Conservation (phyloP, 1,139 yeast species). For the Yamadazyma spencermartinsiae region DNA sequence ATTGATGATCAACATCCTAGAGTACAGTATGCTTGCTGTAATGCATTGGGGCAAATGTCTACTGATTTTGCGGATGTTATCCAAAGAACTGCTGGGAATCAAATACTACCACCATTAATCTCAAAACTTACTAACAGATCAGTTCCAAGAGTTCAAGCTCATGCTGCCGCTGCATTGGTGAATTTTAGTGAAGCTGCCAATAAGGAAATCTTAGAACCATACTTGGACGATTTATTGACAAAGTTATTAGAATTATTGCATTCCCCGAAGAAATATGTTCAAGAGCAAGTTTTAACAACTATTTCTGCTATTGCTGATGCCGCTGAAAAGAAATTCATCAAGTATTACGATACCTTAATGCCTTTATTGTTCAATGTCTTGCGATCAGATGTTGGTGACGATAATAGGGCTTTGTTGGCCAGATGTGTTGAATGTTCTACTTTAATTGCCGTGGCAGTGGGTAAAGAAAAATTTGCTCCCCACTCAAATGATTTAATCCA, state of each 20-base stretch:
- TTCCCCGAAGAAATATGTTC: slow-evolving; percentile 89
- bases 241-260: slow-evolving; percentile 74
- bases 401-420: slow-evolving; percentile 79
- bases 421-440: slow-evolving; percentile 96
- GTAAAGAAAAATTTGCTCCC: slow-evolving; percentile 81
- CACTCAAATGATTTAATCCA: slow-evolving; percentile 71
- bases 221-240: slow-evolving; percentile 74
- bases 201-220: slow-evolving; percentile 85
- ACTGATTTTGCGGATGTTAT: slow-evolving; percentile 92
- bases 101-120: slow-evolving; percentile 84
- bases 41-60: slow-evolving; percentile 96
- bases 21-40: slow-evolving; percentile 96
- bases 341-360: slow-evolving; percentile 94
- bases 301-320: slow-evolving; percentile 98
- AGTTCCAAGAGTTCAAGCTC: slow-evolving; percentile 93
- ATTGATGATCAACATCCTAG: slow-evolving; percentile 84
- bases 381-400: slow-evolving; percentile 75
- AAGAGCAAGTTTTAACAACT: slow-evolving; percentile 94
- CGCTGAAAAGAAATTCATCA: slow-evolving; percentile 85
- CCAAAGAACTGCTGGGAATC: slow-evolving; percentile 76
- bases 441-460: slow-evolving; percentile 94
- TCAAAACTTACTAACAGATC: slow-evolving; percentile 70
- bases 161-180: slow-evolving; percentile 97
- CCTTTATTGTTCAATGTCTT: slow-evolving; percentile 82
- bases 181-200: slow-evolving; percentile 92